These are phyloP conservation scores for Termitomyces sp. DNA, from an alignment of 768 basidiomycete species.

Conservation along the genomic window DNA sequence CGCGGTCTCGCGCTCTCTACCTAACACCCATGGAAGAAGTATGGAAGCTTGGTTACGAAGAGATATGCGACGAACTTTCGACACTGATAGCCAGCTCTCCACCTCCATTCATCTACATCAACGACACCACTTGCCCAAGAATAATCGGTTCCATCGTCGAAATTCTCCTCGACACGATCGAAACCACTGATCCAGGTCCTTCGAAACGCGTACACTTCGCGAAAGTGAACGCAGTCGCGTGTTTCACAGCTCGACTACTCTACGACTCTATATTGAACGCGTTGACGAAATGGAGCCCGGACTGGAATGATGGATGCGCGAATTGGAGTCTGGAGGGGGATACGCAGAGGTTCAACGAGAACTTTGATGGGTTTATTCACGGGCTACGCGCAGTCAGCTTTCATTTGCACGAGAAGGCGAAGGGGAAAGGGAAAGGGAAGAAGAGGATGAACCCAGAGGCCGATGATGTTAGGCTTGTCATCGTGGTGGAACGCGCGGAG, in stretches of 20 bases:
- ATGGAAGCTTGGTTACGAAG: slow-evolving; percentile 17
- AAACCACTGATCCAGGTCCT: slow-evolving; percentile 13
- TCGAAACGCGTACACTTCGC: slow-evolving; percentile 36
- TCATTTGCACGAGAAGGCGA: slow-evolving; percentile 17
- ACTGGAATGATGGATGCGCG: slow-evolving; percentile 58
- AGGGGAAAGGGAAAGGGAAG: slow-evolving; percentile 22
- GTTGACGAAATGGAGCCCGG: slow-evolving; percentile 50
- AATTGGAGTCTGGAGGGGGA: slow-evolving; percentile 49
- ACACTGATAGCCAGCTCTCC: slow-evolving; percentile 38
- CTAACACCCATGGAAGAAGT: background rate
- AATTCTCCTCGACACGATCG: slow-evolving; percentile 26
- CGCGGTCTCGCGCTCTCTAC: background rate
- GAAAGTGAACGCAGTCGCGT: slow-evolving; percentile 51
- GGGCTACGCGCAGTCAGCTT: slow-evolving; percentile 45
- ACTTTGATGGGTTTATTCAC: slow-evolving; percentile 66
- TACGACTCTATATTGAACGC: slow-evolving; percentile 66
- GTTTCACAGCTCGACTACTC: slow-evolving; percentile 58
- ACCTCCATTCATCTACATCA: slow-evolving; percentile 67
- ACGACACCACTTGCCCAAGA: slow-evolving; percentile 50
- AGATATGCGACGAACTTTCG: slow-evolving; percentile 27
- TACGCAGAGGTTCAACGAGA: slow-evolving; percentile 54
- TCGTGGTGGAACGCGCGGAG: slow-evolving; percentile 69
- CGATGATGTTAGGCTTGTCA: slow-evolving; percentile 43
- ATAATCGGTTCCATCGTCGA: slow-evolving; percentile 43
- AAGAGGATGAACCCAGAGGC: slow-evolving; percentile 13